phyloP scores from a whole-genome alignment of 2,329 filamentous ascomycete species.

The Epichloe gansuensis region DNA sequence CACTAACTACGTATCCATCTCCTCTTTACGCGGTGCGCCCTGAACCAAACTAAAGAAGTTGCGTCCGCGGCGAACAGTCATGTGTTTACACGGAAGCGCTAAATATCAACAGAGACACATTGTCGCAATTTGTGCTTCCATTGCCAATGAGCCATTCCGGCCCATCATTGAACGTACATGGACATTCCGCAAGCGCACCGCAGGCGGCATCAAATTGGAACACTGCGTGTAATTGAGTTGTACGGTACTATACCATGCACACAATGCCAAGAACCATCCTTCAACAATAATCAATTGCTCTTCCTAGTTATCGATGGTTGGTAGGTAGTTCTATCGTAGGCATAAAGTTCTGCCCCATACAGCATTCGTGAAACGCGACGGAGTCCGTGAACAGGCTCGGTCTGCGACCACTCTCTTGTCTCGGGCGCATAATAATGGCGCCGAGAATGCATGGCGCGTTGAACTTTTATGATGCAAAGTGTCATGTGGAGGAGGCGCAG shows the following conservation, averaged over 20 bases:
- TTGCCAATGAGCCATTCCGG: neutral
- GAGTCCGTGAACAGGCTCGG: neutral
- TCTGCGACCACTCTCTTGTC: neutral
- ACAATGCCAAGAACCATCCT: neutral
- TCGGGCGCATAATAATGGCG: conserved; percentile 1
- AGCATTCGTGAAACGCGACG: neutral
- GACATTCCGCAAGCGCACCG: no score
- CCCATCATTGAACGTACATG: neutral
- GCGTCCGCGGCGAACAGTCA: neutral
- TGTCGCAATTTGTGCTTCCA: neutral
- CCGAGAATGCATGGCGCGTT: neutral
- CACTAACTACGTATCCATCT: neutral
- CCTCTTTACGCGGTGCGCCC: neutral
- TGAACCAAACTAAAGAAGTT: neutral
- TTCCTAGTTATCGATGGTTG: neutral
- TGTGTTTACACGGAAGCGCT: neutral
- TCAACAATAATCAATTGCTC: neutral
- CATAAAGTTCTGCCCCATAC: neutral
- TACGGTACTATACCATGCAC: neutral
- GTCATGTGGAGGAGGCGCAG: neutral
- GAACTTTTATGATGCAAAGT: conserved; percentile 1
- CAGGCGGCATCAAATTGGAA: neutral
- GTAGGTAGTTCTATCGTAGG: neutral
- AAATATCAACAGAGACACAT: neutral
- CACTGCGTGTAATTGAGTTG: neutral